Evolutionary conservation across 768 basidiomycete species (phyloP).

Genomic region (Trametes cubensis): DNA sequence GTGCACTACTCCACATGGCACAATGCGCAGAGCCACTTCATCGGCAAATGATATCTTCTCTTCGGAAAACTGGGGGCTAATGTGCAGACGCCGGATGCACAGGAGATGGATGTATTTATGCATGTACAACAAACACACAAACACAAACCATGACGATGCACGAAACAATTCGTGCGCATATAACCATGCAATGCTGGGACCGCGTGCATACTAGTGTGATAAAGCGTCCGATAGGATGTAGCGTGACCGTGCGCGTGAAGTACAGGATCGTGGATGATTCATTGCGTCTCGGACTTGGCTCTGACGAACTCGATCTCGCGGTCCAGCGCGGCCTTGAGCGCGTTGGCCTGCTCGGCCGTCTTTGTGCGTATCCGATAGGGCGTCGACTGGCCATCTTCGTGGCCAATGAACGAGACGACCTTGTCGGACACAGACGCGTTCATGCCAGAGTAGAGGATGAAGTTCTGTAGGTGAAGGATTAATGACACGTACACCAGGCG

Average conservation of each 20-base stretch:
- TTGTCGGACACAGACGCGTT: constrained; percentile 56
- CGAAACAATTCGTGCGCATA: constrained; percentile 1
- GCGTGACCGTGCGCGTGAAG: not conserved
- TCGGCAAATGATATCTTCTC: constrained; percentile 45
- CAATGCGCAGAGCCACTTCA: constrained; percentile 88
- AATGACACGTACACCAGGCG: not conserved
- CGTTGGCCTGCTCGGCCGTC: constrained; percentile 58
- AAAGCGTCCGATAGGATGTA: not conserved
- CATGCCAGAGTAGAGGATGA: constrained; percentile 63
- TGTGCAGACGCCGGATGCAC: not conserved
- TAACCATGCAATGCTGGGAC: constrained; percentile 3
- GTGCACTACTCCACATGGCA: constrained; percentile 93
- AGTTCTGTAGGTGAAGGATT: constrained; percentile 57
- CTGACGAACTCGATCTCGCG: constrained; percentile 56
- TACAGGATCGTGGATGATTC: not conserved
- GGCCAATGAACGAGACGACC: constrained; percentile 66
- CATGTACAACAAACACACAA: constrained; percentile 20
- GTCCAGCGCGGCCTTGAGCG: constrained; percentile 61
- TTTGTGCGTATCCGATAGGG: constrained; percentile 66
- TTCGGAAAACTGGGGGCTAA: not conserved
- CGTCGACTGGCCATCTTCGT: constrained; percentile 58
- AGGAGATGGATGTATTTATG: constrained; percentile 24
- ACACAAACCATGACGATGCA: constrained; percentile 10
- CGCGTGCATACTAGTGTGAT: not conserved
- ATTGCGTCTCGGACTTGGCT: constrained; percentile 23